These are phyloP conservation scores for Groenewaldozyma tartarivorans DNA, from an alignment of 805 yeast species.

Conservation along the genomic window DNA sequence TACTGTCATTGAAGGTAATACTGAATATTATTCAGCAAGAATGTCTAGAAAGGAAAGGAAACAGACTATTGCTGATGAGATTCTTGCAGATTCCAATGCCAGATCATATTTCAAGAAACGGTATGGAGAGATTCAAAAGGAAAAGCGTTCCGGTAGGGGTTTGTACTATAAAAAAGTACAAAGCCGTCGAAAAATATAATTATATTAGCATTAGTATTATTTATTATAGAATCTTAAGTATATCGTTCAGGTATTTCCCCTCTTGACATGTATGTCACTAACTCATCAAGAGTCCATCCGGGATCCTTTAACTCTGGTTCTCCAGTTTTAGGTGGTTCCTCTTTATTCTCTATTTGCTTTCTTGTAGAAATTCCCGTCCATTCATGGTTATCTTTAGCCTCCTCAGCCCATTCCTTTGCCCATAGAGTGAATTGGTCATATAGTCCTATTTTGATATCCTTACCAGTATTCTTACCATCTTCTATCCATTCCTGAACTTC, in stretches of 20 bases:
- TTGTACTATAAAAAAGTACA: slow-evolving; percentile 54
- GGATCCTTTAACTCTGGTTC: slow-evolving; percentile 4
- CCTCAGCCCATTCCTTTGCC: slow-evolving; percentile 50
- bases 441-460: slow-evolving; percentile 22
- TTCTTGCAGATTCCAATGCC: slow-evolving; percentile 62
- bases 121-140: slow-evolving; percentile 67
- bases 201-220: neutral
- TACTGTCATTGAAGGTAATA: slow-evolving; percentile 71
- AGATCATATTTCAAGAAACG: slow-evolving; percentile 76
- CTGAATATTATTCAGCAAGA: slow-evolving; percentile 65
- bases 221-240: neutral
- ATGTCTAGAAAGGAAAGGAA: slow-evolving; percentile 66
- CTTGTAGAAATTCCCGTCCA: slow-evolving; percentile 54
- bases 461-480: slow-evolving; percentile 31
- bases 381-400: slow-evolving; percentile 44
- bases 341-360: slow-evolving; percentile 34
- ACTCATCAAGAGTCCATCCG: slow-evolving; percentile 13
- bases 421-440: slow-evolving; percentile 63
- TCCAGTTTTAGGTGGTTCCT: slow-evolving; percentile 4
- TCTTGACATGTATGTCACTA: slow-evolving; percentile 12
- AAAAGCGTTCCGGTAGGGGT: slow-evolving; percentile 56
- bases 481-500: slow-evolving; percentile 84
- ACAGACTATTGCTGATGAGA: slow-evolving; percentile 68
- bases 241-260: slow-evolving; percentile 11
- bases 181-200: slow-evolving; percentile 43